phyloP scores from a whole-genome alignment of 164 flowering plant genomes.

The Nelumbo lutea region DNA sequence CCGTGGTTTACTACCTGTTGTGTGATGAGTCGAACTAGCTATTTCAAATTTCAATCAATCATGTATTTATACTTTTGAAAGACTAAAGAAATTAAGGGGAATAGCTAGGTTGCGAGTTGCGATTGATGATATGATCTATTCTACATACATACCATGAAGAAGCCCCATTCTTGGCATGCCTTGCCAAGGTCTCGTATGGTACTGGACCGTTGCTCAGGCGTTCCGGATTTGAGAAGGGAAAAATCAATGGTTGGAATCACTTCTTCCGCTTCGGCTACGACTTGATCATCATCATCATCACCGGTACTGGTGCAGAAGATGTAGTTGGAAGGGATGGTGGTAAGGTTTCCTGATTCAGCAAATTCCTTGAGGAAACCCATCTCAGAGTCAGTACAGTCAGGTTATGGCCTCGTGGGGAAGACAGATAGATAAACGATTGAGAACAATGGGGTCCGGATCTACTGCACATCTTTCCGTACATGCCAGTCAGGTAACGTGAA shows the following conservation, averaged over 20 bases:
- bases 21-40: background rate
- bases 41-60: no score
- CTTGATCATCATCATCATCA: background rate
- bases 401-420: no score
- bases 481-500: no score
- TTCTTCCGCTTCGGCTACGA: conserved; percentile 6
- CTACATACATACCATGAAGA: conserved; percentile 50
- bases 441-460: no score
- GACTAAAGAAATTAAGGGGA: background rate
- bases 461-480: no score
- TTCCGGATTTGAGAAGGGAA: conserved; percentile 31
- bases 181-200: conserved; percentile 36
- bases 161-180: conserved; percentile 80
- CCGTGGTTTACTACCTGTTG: conserved; percentile 67
- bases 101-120: background rate
- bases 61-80: background rate
- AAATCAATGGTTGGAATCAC: conserved; percentile 36
- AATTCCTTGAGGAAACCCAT: conserved; percentile 20
- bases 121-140: no score
- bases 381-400: no score
- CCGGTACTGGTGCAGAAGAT: conserved; percentile 1
- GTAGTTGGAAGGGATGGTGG: conserved; percentile 30
- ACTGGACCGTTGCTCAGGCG: conserved; percentile 42
- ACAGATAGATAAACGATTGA: no score
- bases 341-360: conserved; percentile 21